phyloP scores from a whole-genome alignment of 208 protist genomes.

The Porcisia deanei region DNA sequence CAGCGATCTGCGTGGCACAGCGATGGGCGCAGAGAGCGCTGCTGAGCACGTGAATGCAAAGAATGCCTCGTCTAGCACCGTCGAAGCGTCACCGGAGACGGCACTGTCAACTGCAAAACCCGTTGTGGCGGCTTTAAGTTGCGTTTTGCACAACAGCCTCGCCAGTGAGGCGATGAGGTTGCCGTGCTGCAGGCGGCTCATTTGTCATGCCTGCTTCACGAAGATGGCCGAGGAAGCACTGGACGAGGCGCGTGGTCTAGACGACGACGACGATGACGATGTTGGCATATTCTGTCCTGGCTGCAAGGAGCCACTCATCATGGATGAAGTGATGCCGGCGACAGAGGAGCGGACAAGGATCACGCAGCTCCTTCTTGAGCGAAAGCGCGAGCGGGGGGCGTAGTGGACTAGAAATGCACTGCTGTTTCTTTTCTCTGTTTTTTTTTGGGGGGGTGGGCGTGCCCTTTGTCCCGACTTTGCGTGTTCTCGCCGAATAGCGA shows the following conservation, averaged over 20 bases:
- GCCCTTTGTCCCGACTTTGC: too few relatives aligned
- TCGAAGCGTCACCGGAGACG: background rate
- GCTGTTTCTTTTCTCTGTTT: background rate
- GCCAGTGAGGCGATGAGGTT: slow-evolving; percentile 70
- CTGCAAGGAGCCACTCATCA: slow-evolving; percentile 68
- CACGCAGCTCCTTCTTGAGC: slow-evolving; percentile 16
- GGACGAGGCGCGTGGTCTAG: slow-evolving; percentile 26
- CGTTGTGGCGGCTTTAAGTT: slow-evolving; percentile 16
- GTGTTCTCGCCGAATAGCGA: too few relatives aligned
- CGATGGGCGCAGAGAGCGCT: background rate
- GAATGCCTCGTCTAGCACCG: background rate
- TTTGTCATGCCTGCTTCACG: slow-evolving; percentile 74
- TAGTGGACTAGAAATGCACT: background rate
- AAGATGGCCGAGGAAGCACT: slow-evolving; percentile 57
- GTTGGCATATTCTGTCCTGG: slow-evolving; percentile 50
- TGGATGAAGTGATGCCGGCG: slow-evolving; percentile 68
- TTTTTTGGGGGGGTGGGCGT: too few relatives aligned
- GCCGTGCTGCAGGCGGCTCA: slow-evolving; percentile 63
- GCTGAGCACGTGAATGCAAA: background rate
- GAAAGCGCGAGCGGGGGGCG: slow-evolving; percentile 30
- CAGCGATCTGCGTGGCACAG: background rate
- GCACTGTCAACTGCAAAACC: slow-evolving; percentile 2
- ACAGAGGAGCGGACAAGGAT: slow-evolving; percentile 63
- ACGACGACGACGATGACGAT: slow-evolving; percentile 36
- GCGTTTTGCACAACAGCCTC: slow-evolving; percentile 52